phyloP scores from a whole-genome alignment of 2,329 filamentous ascomycete genomes.

The Lachnellula hyalina region DNA sequence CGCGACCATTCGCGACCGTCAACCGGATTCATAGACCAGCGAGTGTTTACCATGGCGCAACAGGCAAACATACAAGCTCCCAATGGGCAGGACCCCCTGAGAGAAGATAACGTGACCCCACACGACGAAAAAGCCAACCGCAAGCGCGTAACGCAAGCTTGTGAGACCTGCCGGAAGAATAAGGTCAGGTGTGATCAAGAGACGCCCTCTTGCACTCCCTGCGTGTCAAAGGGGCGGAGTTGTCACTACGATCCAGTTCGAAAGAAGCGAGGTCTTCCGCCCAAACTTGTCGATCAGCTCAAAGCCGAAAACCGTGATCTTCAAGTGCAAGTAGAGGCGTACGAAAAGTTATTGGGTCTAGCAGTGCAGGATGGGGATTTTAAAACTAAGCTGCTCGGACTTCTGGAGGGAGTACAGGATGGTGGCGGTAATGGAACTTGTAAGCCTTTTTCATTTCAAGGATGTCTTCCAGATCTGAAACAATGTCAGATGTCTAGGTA shows the following conservation, averaged over 20 bases:
- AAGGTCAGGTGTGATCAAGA: slow-evolving; percentile 58
- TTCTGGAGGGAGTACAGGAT: slow-evolving; percentile 38
- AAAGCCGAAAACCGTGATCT: slow-evolving; percentile 72
- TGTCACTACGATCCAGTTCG: slow-evolving; percentile 66
- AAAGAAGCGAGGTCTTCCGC: slow-evolving; percentile 73
- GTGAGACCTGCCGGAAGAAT: slow-evolving; percentile 48
- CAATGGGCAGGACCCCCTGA: slow-evolving; percentile 7
- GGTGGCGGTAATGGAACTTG: slow-evolving; percentile 26
- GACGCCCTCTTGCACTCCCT: slow-evolving; percentile 59
- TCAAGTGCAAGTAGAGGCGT: too few species aligned
- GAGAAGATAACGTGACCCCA: slow-evolving; percentile 7
- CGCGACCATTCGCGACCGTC: too few species aligned
- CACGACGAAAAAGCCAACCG: slow-evolving; percentile 19
- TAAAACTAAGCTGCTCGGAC: slow-evolving; percentile 42
- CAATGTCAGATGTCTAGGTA: too few species aligned
- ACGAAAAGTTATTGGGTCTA: slow-evolving; percentile 53
- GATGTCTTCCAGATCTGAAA: too few species aligned
- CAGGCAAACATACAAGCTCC: background rate
- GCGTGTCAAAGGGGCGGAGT: slow-evolving; percentile 42
- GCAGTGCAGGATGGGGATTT: slow-evolving; percentile 45
- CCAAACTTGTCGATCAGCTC: too few species aligned
- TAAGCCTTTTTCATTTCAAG: background rate
- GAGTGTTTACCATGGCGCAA: slow-evolving; percentile 9
- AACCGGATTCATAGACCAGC: background rate
- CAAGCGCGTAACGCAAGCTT: slow-evolving; percentile 44